Evolutionary conservation across 78 protist genomes (phyloP).

Genomic region (Isochrysis galbana): DNA sequence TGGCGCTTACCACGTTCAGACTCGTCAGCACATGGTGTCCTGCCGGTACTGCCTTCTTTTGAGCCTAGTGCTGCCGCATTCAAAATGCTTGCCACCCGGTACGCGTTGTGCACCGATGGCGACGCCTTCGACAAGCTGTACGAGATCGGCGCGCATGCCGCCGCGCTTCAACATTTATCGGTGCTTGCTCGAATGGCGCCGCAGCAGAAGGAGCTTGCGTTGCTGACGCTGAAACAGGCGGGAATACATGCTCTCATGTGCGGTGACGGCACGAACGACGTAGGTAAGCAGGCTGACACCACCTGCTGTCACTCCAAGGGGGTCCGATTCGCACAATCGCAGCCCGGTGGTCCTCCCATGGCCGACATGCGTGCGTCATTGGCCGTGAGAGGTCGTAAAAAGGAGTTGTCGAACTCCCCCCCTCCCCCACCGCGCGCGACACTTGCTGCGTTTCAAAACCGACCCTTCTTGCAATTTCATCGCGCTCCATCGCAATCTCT

Average conservation of each 20-base stretch:
- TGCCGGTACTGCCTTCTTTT: background rate
- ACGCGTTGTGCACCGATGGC: background rate
- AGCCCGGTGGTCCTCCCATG: too few species aligned
- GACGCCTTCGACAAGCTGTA: background rate
- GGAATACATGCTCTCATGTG: conserved; percentile 93
- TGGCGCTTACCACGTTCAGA: background rate
- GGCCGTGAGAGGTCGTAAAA: too few species aligned
- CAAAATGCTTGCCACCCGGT: background rate
- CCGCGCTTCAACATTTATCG: conserved; percentile 2
- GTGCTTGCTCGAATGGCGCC: conserved; percentile 86
- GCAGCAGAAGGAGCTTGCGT: conserved; percentile 60
- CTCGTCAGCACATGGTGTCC: background rate
- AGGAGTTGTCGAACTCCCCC: too few species aligned
- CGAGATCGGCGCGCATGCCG: background rate
- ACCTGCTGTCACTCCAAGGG: too few species aligned
- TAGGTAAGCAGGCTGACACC: too few species aligned
- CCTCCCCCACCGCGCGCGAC: too few species aligned
- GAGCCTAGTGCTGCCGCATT: background rate
- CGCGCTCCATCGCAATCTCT: too few species aligned
- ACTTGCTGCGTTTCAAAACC: too few species aligned
- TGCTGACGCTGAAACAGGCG: conserved; percentile 48
- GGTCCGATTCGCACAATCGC: too few species aligned
- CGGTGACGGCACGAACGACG: conserved; percentile 99
- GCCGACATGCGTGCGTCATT: too few species aligned
- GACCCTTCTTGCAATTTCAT: too few species aligned